Percentiles rank a stretch among this genome's conserved stretches.
Conservation (phyloP, 306 rosid genomes). For the Betula pendula region DNA sequence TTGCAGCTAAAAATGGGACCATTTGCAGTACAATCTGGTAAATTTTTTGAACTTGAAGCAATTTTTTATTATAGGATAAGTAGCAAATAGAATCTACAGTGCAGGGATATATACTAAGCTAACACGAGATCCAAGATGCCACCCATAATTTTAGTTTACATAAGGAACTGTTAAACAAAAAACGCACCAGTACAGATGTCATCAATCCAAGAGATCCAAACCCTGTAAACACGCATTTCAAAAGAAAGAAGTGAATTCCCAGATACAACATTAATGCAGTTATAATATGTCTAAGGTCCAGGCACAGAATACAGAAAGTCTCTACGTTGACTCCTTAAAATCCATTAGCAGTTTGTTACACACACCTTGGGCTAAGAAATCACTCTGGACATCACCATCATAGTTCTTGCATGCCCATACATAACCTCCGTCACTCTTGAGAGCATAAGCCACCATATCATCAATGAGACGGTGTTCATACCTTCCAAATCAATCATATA, state of each 20-base stretch:
- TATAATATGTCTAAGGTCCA: background rate
- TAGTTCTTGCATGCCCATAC: slow-evolving; percentile 99
- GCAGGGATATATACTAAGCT: background rate
- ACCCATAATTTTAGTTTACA: background rate
- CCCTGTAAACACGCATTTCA: slow-evolving; percentile 48
- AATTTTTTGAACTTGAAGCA: background rate
- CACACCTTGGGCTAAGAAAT: slow-evolving; percentile 97
- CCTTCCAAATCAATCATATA: slow-evolving; percentile 50
- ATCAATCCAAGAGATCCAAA: slow-evolving; percentile 98
- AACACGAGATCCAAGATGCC: background rate
- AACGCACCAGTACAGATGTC: slow-evolving; percentile 94
- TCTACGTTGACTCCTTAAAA: background rate
- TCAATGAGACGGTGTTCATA: slow-evolving; percentile 98
- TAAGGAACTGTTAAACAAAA: slow-evolving; percentile 2
- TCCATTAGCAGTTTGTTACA: slow-evolving; percentile 6
- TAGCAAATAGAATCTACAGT: background rate
- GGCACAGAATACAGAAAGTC: background rate
- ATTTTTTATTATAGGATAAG: background rate
- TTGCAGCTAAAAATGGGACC: background rate
- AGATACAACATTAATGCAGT: background rate
- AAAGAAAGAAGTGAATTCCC: background rate
- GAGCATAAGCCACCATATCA: slow-evolving; percentile 98
- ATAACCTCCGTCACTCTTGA: slow-evolving; percentile 98
- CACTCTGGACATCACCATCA: slow-evolving; percentile 99
- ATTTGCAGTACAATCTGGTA: background rate